These are phyloP conservation scores for Phytophthora boehmeriae DNA, from an alignment of 352 stramenopile genomes.

Conservation along the genomic window DNA sequence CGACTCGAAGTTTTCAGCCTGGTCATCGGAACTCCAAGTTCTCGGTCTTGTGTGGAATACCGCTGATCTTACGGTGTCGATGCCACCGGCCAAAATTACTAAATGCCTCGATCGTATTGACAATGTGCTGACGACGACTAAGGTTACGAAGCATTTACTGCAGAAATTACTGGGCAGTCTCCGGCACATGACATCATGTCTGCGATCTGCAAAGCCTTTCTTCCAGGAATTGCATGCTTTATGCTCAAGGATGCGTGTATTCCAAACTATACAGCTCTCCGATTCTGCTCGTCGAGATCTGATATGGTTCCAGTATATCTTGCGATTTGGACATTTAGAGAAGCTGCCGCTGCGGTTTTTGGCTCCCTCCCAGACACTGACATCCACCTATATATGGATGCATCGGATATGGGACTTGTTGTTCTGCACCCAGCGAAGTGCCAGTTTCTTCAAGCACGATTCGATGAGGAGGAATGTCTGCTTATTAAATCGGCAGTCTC, in stretches of 20 bases:
- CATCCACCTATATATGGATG: conserved; percentile 12
- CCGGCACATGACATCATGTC: conserved; percentile 19
- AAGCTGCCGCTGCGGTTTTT: neutral
- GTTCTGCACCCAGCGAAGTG: neutral
- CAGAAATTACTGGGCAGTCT: conserved; percentile 18
- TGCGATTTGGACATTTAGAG: neutral
- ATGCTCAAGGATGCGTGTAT: neutral
- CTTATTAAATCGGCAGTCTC: neutral
- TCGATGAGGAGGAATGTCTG: neutral
- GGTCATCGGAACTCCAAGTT: conserved; percentile 1
- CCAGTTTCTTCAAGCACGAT: conserved; percentile 4
- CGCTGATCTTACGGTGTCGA: neutral
- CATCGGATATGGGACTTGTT: neutral
- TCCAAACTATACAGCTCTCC: neutral
- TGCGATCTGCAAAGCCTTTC: conserved; percentile 5
- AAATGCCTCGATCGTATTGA: conserved; percentile 6
- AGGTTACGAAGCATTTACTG: neutral
- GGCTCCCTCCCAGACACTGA: neutral
- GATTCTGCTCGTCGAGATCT: neutral
- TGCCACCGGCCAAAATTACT: conserved; percentile 15
- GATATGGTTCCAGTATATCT: neutral
- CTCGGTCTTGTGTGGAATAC: conserved; percentile 13
- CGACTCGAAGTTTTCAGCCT: conserved; percentile 25
- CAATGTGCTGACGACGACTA: neutral
- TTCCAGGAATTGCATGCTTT: conserved; percentile 1